A percentile compares a stretch with the other conserved stretches of the same genome.
phyloP scores from a whole-genome alignment of 2,329 filamentous ascomycete genomes.

The Achaetomium macrosporum region DNA sequence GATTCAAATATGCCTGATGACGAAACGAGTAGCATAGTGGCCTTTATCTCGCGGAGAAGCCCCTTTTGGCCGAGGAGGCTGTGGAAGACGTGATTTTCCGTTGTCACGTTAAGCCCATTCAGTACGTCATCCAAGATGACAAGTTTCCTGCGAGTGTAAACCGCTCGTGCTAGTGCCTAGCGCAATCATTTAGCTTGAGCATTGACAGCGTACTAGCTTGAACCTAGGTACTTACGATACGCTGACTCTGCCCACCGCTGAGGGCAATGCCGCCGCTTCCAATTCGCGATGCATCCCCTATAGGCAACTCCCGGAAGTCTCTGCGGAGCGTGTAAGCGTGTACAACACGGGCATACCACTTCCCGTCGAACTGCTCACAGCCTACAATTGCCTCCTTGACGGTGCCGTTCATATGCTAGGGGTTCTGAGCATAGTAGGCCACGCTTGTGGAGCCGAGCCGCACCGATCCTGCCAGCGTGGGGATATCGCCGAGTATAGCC shows the following conservation, averaged over 20 bases:
- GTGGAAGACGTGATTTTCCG: neutral
- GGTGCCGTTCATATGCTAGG: neutral
- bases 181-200: neutral
- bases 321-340: neutral
- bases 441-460: neutral
- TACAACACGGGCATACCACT: neutral
- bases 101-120: neutral
- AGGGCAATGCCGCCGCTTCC: neutral
- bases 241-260: neutral
- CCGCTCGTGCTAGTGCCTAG: neutral
- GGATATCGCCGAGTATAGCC: neutral
- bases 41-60: neutral
- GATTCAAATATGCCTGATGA: neutral
- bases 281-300: neutral
- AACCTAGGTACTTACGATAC: conserved; percentile 12
- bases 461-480: neutral
- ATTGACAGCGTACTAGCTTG: neutral
- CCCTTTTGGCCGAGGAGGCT: neutral
- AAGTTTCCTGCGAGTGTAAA: neutral
- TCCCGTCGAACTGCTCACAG: neutral
- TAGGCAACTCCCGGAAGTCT: neutral
- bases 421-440: neutral
- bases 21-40: neutral
- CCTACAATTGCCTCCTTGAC: neutral
- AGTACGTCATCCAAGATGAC: neutral